These are phyloP conservation scores for Kodamaea alishanica DNA, from an alignment of 1,139 yeast genomes.

Conservation along the genomic window DNA sequence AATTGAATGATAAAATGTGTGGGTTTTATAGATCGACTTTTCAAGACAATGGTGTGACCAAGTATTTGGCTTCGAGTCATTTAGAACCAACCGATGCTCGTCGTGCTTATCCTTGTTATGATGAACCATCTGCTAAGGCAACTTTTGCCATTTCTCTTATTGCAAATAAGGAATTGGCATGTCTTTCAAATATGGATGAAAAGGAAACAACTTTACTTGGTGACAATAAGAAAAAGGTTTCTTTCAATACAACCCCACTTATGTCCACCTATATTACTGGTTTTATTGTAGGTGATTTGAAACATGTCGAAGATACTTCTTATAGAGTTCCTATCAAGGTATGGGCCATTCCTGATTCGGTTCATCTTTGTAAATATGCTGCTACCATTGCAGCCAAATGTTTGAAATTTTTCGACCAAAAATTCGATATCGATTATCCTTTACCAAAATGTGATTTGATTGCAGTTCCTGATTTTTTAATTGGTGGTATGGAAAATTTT, in stretches of 20 bases:
- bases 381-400: constrained; percentile 51
- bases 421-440: constrained; percentile 55
- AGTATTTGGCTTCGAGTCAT: constrained; percentile 73
- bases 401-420: constrained; percentile 47
- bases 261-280: constrained; percentile 26
- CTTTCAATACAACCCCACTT: constrained; percentile 29
- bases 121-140: constrained; percentile 76
- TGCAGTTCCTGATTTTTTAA: constrained; percentile 56
- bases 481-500: constrained; percentile 64
- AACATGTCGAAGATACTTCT: constrained; percentile 28
- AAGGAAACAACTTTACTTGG: constrained; percentile 43
- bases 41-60: constrained; percentile 55
- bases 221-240: constrained; percentile 48
- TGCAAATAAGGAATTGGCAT: constrained; percentile 57
- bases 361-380: constrained; percentile 47
- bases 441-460: constrained; percentile 56
- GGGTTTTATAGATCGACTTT: constrained; percentile 82
- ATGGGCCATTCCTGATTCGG: constrained; percentile 52
- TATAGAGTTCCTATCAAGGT: constrained; percentile 45
- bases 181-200: constrained; percentile 78
- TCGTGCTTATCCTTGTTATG: constrained; percentile 80
- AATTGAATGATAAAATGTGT: constrained; percentile 61
- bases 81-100: constrained; percentile 86
- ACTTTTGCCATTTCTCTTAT: constrained; percentile 64
- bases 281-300: constrained; percentile 34